Evolutionary conservation across 2,329 filamentous ascomycete species (phyloP).

Genomic region (Sarocladium kiliense): DNA sequence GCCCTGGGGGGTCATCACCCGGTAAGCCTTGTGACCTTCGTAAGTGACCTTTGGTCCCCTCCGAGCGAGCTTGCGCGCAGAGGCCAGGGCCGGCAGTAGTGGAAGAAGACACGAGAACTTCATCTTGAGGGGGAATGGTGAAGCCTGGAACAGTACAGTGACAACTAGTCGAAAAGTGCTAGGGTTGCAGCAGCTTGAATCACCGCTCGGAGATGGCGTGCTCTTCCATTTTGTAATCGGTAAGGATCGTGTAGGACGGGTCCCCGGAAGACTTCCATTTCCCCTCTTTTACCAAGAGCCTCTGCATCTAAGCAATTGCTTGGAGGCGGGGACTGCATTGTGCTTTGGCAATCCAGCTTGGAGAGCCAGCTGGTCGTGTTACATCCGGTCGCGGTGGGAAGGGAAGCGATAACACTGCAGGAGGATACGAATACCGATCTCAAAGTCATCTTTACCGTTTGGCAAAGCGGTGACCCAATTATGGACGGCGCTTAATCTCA

Average conservation of each 20-base stretch:
- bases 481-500: background rate
- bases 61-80: background rate
- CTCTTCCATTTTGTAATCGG: background rate
- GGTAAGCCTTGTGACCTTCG: constrained; percentile 3
- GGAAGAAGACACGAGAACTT: background rate
- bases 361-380: too few relatives aligned
- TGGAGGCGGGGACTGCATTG: too few relatives aligned
- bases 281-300: background rate
- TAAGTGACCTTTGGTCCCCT: background rate
- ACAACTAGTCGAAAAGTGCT: background rate
- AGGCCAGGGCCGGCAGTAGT: background rate
- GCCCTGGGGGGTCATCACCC: background rate
- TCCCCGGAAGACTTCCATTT: background rate
- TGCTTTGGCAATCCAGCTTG: too few relatives aligned
- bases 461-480: background rate
- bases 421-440: background rate
- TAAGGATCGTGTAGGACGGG: background rate
- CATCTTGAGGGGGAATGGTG: background rate
- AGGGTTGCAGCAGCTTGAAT: background rate
- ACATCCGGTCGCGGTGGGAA: background rate
- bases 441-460: too few relatives aligned
- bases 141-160: background rate
- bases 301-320: too few relatives aligned
- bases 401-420: background rate
- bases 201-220: background rate